These are phyloP conservation scores for Hirsutella rhossiliensis DNA, from an alignment of 2,329 filamentous ascomycete species.

Conservation along the genomic window DNA sequence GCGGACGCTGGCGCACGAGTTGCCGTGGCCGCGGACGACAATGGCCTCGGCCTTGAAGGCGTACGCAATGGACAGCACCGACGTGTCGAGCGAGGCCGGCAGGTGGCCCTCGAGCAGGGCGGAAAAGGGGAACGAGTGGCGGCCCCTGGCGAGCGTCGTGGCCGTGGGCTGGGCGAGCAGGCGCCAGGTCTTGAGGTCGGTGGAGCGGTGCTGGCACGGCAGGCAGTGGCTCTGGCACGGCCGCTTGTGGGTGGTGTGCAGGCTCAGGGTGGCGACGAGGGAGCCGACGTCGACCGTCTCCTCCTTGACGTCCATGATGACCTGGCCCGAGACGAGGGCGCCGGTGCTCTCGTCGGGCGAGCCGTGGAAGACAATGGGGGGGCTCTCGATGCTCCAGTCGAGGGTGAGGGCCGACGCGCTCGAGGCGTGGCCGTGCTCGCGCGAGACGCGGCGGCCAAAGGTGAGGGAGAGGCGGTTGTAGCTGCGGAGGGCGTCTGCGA, in stretches of 20 bases:
- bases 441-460: constrained; percentile 15
- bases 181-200: constrained; percentile 67
- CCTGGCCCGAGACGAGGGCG: constrained; percentile 72
- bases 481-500: constrained; percentile 25
- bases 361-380: constrained; percentile 76
- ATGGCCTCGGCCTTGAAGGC: constrained; percentile 58
- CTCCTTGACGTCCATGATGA: constrained; percentile 62
- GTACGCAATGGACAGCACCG: constrained; percentile 65
- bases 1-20: constrained; percentile 31
- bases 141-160: constrained; percentile 36
- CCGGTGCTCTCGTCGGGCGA: constrained; percentile 63
- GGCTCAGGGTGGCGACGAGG: constrained; percentile 60
- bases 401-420: constrained; percentile 21
- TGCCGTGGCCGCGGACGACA: constrained; percentile 41
- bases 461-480: constrained; percentile 28
- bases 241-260: constrained; percentile 65
- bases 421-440: constrained; percentile 3
- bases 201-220: constrained; percentile 60
- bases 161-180: constrained; percentile 48
- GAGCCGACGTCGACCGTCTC: constrained; percentile 54
- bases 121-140: constrained; percentile 79
- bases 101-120: constrained; percentile 74
- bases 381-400: constrained; percentile 64
- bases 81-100: constrained; percentile 70
- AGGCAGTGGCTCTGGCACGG: constrained; percentile 70